Base-by-base conservation (phyloP, 2,329 filamentous ascomycete species). In the Blastomyces silverae region DNA sequence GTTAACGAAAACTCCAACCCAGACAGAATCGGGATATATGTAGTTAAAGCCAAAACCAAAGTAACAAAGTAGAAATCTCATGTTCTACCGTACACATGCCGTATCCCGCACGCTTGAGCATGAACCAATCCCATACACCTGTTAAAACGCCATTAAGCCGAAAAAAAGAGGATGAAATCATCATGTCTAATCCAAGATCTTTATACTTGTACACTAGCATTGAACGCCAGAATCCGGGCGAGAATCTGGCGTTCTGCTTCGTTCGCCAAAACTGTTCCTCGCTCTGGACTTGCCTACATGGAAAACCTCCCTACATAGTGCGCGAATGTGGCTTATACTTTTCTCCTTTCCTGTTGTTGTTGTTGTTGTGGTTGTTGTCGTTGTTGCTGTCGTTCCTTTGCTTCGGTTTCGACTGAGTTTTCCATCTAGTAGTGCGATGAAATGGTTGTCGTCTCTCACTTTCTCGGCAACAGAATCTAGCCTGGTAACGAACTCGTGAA, bases 401-500 rank as follows among this genome's bases (percentile, higher is more conserved):
- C 28, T 61, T 50, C 44, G 6, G 15, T 42, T 37, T 31, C 44
- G 59, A 6, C 22, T 50, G 1, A 48, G 17, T 34, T 61, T 61
- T 8, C 20, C 25, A n/a, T 28, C 44, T 13, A 31, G 31, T 28
- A 48, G 37, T 50, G 13, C 10, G 10, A 37, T 8, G 25, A 50
- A 13, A 20, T 61, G 59, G 31, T 37, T 52, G 10, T 8, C 44
- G 20, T 61, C 42, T n/a, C 28, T 50, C 25, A 10, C 15, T 28
- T 61, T 48, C 42, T 48, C 58, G 11, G 39, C 5, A 2, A 31
- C 46, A 22, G n/a, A 13, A 5, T 60, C 59, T 50, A 61, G 10
- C 46, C 44, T 61, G 17, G 25, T 25, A 37, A 61, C 8, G 59
- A 61, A 61, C 4, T 61, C 59, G 44, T 61, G 59, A n/a, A 61